Conservation (phyloP, 2,329 filamentous ascomycete species). For the Mollisiaceae sp. region DNA sequence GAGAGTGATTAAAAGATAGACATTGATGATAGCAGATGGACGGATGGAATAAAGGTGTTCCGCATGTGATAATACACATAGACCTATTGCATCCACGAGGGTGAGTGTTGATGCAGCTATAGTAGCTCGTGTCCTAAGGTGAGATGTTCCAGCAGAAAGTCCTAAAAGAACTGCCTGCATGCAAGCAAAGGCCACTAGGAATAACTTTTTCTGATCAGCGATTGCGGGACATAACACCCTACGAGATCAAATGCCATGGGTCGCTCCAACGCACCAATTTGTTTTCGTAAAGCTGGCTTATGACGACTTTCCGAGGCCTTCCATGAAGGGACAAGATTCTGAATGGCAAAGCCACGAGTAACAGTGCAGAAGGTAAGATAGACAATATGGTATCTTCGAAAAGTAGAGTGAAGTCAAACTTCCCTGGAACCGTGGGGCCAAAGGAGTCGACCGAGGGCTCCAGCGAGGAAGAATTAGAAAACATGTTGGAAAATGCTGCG, state of each 20-base stretch:
- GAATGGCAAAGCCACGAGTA: constrained; percentile 30
- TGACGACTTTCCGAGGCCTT: constrained; percentile 33
- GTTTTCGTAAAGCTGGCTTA: constrained; percentile 30
- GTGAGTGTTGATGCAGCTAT: constrained; percentile 30
- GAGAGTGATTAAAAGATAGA: constrained; percentile 37
- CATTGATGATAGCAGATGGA: constrained; percentile 35
- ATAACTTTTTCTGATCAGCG: constrained; percentile 36
- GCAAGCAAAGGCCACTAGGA: constrained; percentile 33
- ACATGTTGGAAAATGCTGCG: constrained; percentile 9
- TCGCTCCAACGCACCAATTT: constrained; percentile 30
- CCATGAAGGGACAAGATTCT: constrained; percentile 27
- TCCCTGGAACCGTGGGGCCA: constrained; percentile 26
- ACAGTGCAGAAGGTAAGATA: constrained; percentile 30
- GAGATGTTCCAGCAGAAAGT: constrained; percentile 19
- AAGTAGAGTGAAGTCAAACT: constrained; percentile 38
- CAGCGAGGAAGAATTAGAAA: constrained; percentile 20
- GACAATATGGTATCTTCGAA: constrained; percentile 36
- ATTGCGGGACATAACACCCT: not conserved
- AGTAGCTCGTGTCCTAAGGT: constrained; percentile 26
- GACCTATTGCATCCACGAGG: constrained; percentile 29
- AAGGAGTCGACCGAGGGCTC: constrained; percentile 24
- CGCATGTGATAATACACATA: constrained; percentile 33
- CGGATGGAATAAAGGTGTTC: constrained; percentile 37
- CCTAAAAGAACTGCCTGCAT: constrained; percentile 31
- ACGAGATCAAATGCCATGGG: not conserved